phyloP scores from a whole-genome alignment of 1,284 basidiomycete genomes.

The Serendipita sp. region DNA sequence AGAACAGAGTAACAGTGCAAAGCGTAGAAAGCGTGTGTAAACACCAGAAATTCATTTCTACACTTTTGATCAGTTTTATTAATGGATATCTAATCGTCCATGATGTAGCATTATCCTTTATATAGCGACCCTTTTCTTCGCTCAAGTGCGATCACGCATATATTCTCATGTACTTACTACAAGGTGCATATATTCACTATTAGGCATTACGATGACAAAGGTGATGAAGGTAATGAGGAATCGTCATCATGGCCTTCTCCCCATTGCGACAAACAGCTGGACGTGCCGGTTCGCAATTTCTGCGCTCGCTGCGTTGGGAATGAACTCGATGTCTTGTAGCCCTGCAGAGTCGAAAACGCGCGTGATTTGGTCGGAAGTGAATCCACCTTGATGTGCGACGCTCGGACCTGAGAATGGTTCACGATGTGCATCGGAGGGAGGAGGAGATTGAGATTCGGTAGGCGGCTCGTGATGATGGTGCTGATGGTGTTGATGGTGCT shows the following conservation, averaged over 20 bases:
- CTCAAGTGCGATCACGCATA: no score
- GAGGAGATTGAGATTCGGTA: not conserved
- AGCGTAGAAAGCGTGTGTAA: no score
- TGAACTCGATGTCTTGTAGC: slow-evolving; percentile 28
- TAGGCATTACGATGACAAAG: no score
- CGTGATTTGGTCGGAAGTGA: slow-evolving; percentile 33
- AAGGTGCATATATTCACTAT: no score
- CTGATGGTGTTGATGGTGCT: slow-evolving; percentile 11
- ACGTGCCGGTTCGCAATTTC: not conserved
- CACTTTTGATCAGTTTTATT: no score
- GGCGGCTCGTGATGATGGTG: slow-evolving; percentile 13
- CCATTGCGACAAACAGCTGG: slow-evolving; percentile 4
- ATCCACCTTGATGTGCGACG: slow-evolving; percentile 39
- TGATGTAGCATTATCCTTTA: no score
- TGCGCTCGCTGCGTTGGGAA: not conserved
- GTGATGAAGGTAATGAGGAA: no score
- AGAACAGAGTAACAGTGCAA: no score
- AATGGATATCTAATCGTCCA: no score
- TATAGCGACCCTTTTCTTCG: no score
- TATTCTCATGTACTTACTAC: no score
- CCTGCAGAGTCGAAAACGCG: slow-evolving; percentile 34
- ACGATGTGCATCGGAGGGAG: not conserved
- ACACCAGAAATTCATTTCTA: no score
- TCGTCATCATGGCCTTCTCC: not conserved
- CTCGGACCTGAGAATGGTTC: slow-evolving; percentile 25